phyloP scores from a whole-genome alignment of 1,139 yeast species.

The Hemisphaericaspora lyxosophila region DNA sequence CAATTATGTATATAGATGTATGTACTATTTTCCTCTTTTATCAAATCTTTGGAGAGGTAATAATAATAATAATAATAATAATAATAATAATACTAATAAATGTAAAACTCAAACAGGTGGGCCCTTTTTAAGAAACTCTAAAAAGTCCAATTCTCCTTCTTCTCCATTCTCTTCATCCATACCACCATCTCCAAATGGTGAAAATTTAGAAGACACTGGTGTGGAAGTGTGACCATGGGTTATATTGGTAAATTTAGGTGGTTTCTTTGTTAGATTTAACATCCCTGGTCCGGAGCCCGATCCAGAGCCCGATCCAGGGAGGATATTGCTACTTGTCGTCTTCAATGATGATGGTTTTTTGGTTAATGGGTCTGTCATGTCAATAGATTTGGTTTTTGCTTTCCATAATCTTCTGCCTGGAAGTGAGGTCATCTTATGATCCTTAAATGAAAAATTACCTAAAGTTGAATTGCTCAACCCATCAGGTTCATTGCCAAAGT shows the following conservation, averaged over 20 bases:
- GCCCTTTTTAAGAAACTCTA: slow-evolving; percentile 48
- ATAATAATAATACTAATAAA: too few species aligned
- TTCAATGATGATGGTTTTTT: not conserved
- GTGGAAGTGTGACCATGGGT: slow-evolving; percentile 7
- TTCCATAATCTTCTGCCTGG: not conserved
- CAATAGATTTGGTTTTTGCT: slow-evolving; percentile 2
- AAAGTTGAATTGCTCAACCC: slow-evolving; percentile 26
- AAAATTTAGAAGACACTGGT: not conserved
- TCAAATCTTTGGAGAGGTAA: too few species aligned
- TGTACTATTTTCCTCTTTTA: too few species aligned
- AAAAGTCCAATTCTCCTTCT: slow-evolving; percentile 45
- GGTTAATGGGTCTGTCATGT: slow-evolving; percentile 3
- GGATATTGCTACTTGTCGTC: not conserved
- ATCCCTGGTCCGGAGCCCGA: too few species aligned
- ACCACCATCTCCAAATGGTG: slow-evolving; percentile 4
- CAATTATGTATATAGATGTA: too few species aligned
- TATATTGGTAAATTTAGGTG: slow-evolving; percentile 7
- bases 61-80: too few species aligned
- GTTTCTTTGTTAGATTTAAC: too few species aligned
- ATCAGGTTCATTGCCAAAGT: slow-evolving; percentile 25
- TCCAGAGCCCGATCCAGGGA: not conserved
- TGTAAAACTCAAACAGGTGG: slow-evolving; percentile 21
- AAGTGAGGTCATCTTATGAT: slow-evolving; percentile 2
- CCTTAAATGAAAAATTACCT: slow-evolving; percentile 30
- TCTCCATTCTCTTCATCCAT: slow-evolving; percentile 10